Evolutionary conservation across 2,329 filamentous ascomycete species (phyloP).

Genomic region (Ophiosphaerella korrae): DNA sequence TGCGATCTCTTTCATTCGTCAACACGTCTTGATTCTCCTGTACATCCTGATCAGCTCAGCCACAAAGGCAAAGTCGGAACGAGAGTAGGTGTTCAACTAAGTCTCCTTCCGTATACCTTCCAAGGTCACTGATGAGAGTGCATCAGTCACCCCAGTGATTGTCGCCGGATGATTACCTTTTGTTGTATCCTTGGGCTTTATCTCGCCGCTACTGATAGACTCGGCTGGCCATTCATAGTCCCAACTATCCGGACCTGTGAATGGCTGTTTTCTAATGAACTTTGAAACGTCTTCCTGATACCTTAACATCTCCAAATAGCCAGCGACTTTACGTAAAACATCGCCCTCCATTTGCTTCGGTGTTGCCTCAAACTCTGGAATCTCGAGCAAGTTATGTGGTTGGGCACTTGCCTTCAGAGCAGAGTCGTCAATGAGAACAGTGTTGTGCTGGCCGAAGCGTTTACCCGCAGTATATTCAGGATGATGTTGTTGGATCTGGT

Average conservation of each 20-base stretch:
- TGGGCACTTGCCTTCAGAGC: constrained; percentile 79
- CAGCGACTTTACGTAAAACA: constrained; percentile 57
- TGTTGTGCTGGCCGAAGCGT: constrained; percentile 81
- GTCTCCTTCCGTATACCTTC: constrained; percentile 7
- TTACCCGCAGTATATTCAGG: constrained; percentile 42
- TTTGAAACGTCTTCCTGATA: constrained; percentile 65
- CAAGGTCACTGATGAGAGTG: constrained; percentile 8
- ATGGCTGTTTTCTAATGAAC: constrained; percentile 56
- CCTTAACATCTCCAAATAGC: constrained; percentile 58
- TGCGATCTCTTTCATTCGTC: neutral
- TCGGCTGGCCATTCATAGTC: constrained; percentile 32
- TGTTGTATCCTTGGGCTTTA: constrained; percentile 13
- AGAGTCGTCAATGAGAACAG: constrained; percentile 87
- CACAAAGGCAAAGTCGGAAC: too few relatives aligned
- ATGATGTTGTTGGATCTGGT: constrained; percentile 51
- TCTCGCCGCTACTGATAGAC: constrained; percentile 13
- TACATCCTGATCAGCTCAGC: neutral
- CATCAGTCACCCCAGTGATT: constrained; percentile 5
- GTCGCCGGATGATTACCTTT: neutral
- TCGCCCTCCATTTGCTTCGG: constrained; percentile 49
- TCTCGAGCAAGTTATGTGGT: constrained; percentile 78
- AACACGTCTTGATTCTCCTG: neutral
- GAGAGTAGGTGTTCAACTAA: neutral
- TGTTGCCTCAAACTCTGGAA: constrained; percentile 74
- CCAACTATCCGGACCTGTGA: constrained; percentile 34